Base-by-base conservation (phyloP, 495 filamentous ascomycete species). In the Podospora sp. region DNA sequence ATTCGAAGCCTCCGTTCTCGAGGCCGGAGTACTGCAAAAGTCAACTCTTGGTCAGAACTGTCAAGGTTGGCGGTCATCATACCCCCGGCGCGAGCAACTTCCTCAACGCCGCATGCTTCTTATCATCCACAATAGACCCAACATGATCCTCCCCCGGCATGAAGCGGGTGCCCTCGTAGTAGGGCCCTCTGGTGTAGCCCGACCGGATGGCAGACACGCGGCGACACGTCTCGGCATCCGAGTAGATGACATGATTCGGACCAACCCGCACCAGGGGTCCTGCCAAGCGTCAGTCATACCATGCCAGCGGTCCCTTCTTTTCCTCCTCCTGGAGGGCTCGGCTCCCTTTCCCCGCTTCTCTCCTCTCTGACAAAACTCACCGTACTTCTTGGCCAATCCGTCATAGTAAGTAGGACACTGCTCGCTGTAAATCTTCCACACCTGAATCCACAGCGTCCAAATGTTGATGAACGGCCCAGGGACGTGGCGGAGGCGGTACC, bases 211-310 rank as follows among this genome's bases (percentile, higher is more conserved):
- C 76, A 1, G 70, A 64, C 46, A 82, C 78, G 16, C 68, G 69
- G 18, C 75, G 71, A 9, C 72, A 55, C 0, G 74, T 66, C 1
- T 77, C 77, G 9, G 79, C 77, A 62, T 82, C 80, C 33, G 72
- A 72, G 20, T 73, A 77, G 52, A 82, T 53, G 46, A 84, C 65
- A 55, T 77, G 66, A 50, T 81, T 80, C 14, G 82, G 81, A 11
- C 78, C 81, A 57, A 82, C 78, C 20, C 82, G 73, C 3, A 75
- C 79, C 9, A 83, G 66, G 2, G 79, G 66, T 6, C 79, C 79
- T 81, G 29, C 29, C 29, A 33, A 33, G 29, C n/a, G n/a, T n/a
- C n/a, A n/a, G n/a, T n/a, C n/a, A n/a, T n/a, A n/a, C n/a, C n/a
- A n/a, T n/a, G n/a, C n/a, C n/a, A n/a, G n/a, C n/a, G n/a, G n/a